These are phyloP conservation scores for Plasmodium yoelii DNA, from an alignment of 169 alveolate species.

Conservation along the genomic window DNA sequence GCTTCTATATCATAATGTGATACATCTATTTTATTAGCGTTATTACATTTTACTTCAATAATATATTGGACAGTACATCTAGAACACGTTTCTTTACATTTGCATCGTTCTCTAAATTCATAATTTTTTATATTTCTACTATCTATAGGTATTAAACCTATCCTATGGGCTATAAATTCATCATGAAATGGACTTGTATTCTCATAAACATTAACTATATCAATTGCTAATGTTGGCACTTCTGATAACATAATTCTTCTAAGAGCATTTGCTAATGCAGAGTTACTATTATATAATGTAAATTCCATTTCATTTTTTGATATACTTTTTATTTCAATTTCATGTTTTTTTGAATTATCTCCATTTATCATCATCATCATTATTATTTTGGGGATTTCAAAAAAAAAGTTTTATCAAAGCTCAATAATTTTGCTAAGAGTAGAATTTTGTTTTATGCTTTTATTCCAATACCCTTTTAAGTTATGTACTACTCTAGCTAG, in stretches of 20 bases:
- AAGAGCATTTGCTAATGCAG: constrained; percentile 95
- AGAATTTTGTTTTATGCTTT: no score
- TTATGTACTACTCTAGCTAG: no score
- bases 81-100: constrained; percentile 93
- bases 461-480: no score
- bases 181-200: constrained; percentile 97
- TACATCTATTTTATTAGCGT: constrained; percentile 91
- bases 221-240: constrained; percentile 97
- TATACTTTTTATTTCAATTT: constrained; percentile 85
- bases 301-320: constrained; percentile 86
- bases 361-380: constrained; percentile 20
- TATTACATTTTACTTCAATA: constrained; percentile 90
- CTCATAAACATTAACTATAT: constrained; percentile 93
- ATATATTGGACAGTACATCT: constrained; percentile 93
- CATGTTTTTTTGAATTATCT: constrained; percentile 21
- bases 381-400: constrained; percentile 29
- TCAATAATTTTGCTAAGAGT: no score
- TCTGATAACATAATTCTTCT: constrained; percentile 96
- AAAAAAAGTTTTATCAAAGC: background rate
- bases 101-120: constrained; percentile 93
- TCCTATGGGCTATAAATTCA: constrained; percentile 96
- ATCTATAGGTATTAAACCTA: constrained; percentile 95
- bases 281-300: constrained; percentile 91
- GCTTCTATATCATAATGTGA: constrained; percentile 88
- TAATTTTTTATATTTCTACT: constrained; percentile 91